A percentile compares a stretch with the other conserved stretches of the same genome.
Conservation (phyloP, 2,329 filamentous ascomycete species). For the Zymoseptoria crescenta region DNA sequence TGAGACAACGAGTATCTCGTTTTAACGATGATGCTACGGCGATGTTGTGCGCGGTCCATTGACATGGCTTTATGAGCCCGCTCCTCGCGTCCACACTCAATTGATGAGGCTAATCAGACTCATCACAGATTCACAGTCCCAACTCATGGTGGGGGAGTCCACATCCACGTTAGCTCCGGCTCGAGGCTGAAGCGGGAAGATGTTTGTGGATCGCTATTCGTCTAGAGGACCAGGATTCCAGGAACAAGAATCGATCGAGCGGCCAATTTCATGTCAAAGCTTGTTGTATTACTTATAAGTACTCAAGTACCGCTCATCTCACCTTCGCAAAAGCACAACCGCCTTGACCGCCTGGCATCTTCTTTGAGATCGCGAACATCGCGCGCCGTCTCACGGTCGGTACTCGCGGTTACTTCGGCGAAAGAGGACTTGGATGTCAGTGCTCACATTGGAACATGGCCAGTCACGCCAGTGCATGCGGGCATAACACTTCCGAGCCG, state of each 20-base stretch:
- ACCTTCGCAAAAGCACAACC: neutral
- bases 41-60: neutral
- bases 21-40: neutral
- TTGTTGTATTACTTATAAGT: neutral
- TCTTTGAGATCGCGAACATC: neutral
- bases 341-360: neutral
- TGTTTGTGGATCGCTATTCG: neutral
- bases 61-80: neutral
- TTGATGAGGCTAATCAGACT: neutral
- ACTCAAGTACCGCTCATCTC: neutral
- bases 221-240: neutral
- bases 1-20: neutral
- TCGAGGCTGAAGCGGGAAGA: neutral
- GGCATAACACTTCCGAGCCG: neutral
- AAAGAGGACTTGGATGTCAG: neutral
- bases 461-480: neutral
- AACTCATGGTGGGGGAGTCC: neutral
- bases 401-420: neutral
- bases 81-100: neutral
- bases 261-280: neutral
- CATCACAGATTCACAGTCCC: neutral
- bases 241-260: neutral
- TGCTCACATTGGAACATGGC: neutral
- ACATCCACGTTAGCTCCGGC: neutral
- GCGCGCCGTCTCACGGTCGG: neutral